These are phyloP conservation scores for Leccinum uliginosum DNA, from an alignment of 768 basidiomycete genomes.

Conservation along the genomic window DNA sequence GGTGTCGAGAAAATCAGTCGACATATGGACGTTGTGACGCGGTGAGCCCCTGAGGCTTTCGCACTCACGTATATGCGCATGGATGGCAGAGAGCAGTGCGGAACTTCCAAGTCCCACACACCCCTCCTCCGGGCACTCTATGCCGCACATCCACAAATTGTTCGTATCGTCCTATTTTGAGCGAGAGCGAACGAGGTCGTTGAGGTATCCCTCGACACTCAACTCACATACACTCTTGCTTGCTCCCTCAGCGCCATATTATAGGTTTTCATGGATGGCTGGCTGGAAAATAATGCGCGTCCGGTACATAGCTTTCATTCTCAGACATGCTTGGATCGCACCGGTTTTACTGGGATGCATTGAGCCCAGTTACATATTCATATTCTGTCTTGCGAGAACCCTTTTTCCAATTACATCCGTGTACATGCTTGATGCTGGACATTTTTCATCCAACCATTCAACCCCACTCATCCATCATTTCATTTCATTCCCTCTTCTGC, in stretches of 20 bases:
- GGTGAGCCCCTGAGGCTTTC: conserved; percentile 6
- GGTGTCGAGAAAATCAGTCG: conserved; percentile 36
- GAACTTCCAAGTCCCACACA: conserved; percentile 4
- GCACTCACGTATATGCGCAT: not conserved
- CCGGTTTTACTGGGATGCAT: not conserved
- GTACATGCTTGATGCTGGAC: conserved; percentile 4
- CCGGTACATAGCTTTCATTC: not conserved
- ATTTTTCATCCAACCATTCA: not conserved
- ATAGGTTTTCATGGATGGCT: not conserved
- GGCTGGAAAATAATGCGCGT: not conserved
- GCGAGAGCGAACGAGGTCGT: not conserved
- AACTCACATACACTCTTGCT: not conserved
- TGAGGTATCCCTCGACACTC: not conserved
- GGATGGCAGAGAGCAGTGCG: conserved; percentile 3
- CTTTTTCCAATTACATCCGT: not conserved
- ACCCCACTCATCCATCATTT: not conserved
- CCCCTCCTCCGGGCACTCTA: conserved; percentile 9
- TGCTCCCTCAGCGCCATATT: not conserved
- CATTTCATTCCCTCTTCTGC: not conserved
- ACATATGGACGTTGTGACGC: conserved; percentile 24
- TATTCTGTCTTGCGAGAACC: not conserved
- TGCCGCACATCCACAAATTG: not conserved
- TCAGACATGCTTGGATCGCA: not conserved
- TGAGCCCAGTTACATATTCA: not conserved
- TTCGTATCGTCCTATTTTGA: not conserved